Evolutionary conservation across 495 filamentous ascomycete species (phyloP), one percentile per base, ranked within the genome.

Genomic region (Pseudevernia furfuracea): DNA sequence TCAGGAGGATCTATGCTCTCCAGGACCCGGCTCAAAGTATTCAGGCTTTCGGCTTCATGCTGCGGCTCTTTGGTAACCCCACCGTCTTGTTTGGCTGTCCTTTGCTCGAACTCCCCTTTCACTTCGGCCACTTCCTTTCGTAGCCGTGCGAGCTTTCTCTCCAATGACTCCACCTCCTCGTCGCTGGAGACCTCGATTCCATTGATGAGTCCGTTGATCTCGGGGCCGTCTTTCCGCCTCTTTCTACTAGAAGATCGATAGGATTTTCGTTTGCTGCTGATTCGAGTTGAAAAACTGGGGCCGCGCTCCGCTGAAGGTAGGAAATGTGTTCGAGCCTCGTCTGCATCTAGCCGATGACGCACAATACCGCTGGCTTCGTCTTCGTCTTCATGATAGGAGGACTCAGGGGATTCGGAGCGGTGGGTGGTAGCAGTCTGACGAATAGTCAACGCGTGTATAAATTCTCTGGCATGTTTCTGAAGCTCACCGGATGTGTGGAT

Each of bases 241-340:
- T 86, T 82, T 65, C 87, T 81, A 37, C 79, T 85, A 19, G 87
- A 88, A 39, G 84, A 87, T 68, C 83, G 85, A 77, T 96, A 96
- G 39, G 88, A 88, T 76, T 87, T 88, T 41, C 91, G 82, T 71
- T 93, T 94, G 44, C 80, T 79, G 34, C 79, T 82, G 32, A 96
- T 84, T 60, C 89, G 86, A 74, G 95, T 89, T 3, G 91, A 94
- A 75, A 92, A 92, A 72, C 92, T 88, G 58, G 85, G 86, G 63
- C 89, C 82, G 66, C 82, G 79, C 58, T 90, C 87, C 71, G 93
- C 87, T 23, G 93, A 81, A 44, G 84, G 80, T 63, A 87, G 78
- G 72, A 97, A 97, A 62, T 84, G 83, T 34, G 82, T 82, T n/a
- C 91, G 87, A 53, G 92, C 92, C 71, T 87, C 78, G 69, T 90